Base-by-base conservation (phyloP, 2,329 filamentous ascomycete species). In the Colletotrichum echinochloae region DNA sequence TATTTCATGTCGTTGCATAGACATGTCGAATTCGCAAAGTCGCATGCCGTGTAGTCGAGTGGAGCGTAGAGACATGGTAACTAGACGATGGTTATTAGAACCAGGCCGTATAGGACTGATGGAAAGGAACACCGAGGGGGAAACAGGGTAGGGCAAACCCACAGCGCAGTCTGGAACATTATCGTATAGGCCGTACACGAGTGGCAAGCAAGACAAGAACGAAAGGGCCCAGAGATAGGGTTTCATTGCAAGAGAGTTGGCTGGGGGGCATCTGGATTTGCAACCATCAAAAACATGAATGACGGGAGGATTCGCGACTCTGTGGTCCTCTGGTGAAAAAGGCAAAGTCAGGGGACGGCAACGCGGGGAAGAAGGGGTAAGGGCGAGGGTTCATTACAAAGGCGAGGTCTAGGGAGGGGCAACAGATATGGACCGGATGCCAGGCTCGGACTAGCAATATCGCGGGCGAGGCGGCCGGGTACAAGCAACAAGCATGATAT, bases 131-230 rank as follows among this genome's bases (percentile, higher is more conserved):
- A 30, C 7, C 30, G 20, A 28, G 11, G 16, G 11, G 20, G 7
- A 20, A 41, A 1, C 14, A 9, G 18, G 16, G 16, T 28, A 3
- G 1, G 28, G 12, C 9, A 1, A 6, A 68, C 68, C 59, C 46
- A 70, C 68, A 33, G 68, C 68, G 18, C 68, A 70, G 16, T 70
- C 68, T 7, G 68, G 68, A 14, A 68, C 52, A 16, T 59, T 18
- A 8, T 67, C 68, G 30, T 70, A 70, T 0, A 70, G 52, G 57
- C 68, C 64, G n/a, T 63, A 54, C 64, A 59, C 68, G 3, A 70
- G 9, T 0, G 68, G 37, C 5, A 70, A 51, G 64, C 68, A 59
- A 2, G 64, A 26, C 20, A 63, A 7, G 3, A 67, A 0, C 23
- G 64, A 46, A 3, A 67, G n/a, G 5, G 0, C 52, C 52, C 57